These are phyloP conservation scores for Tetracladium setigerum DNA, from an alignment of 495 filamentous ascomycete genomes.

Conservation along the genomic window DNA sequence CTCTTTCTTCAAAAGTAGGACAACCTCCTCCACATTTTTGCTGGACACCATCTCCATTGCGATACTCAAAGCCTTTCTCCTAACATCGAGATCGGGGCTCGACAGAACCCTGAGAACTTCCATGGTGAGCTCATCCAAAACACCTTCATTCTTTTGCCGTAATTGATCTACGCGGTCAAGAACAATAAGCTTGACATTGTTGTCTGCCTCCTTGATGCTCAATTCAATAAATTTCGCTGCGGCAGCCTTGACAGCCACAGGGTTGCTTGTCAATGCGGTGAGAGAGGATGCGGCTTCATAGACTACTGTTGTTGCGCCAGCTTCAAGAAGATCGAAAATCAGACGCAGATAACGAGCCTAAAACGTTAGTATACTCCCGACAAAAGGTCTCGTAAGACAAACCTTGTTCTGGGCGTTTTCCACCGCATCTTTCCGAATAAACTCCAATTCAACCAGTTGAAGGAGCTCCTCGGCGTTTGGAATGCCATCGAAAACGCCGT, in stretches of 20 bases:
- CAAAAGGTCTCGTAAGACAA: conserved; percentile 24
- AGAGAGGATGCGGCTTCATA: conserved; percentile 99
- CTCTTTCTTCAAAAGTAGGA: conserved; percentile 94
- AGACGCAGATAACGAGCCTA: conserved; percentile 84
- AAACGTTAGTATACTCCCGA: conserved; percentile 20
- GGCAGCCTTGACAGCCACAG: conserved; percentile 95
- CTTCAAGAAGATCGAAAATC: conserved; percentile 95
- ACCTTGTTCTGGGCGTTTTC: conserved; percentile 93
- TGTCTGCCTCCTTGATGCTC: conserved; percentile 92
- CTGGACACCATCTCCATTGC: conserved; percentile 97
- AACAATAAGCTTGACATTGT: conserved; percentile 98
- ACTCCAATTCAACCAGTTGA: conserved; percentile 90
- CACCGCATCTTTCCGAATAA: conserved; percentile 95
- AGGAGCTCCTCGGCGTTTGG: conserved; percentile 90
- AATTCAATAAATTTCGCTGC: conserved; percentile 95
- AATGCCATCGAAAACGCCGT: conserved; percentile 86
- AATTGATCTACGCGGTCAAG: conserved; percentile 91
- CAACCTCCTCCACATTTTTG: conserved; percentile 98
- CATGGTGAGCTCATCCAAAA: conserved; percentile 95
- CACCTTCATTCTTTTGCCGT: conserved; percentile 83
- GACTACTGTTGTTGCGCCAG: conserved; percentile 85
- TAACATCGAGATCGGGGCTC: conserved; percentile 93
- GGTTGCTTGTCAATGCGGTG: conserved; percentile 89
- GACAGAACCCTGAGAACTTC: conserved; percentile 94
- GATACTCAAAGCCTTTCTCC: conserved; percentile 83